Evolutionary conservation across 192 early-diverging fungal species (phyloP).

Genomic region (Podila epicladia): DNA sequence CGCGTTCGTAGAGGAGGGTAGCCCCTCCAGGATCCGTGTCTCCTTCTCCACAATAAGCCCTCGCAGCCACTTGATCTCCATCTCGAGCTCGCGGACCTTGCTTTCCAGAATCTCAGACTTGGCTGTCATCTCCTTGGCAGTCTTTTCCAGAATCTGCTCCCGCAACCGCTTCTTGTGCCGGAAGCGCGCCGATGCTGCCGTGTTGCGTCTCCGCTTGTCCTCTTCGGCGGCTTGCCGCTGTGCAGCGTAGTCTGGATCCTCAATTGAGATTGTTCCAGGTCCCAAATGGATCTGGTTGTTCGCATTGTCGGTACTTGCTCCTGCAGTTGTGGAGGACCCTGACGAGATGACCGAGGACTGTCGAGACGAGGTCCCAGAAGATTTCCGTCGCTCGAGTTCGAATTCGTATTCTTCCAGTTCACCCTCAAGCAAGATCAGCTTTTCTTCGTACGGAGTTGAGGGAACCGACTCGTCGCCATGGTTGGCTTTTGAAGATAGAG

Average conservation of each 20-base stretch:
- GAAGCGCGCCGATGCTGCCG: conserved; percentile 94
- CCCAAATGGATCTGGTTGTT: background rate
- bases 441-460: conserved; percentile 30
- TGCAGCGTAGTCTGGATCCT: conserved; percentile 37
- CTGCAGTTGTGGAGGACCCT: background rate
- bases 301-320: background rate
- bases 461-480: background rate
- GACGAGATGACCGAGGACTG: background rate
- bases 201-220: conserved; percentile 96
- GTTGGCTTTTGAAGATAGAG: background rate
- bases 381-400: conserved; percentile 21
- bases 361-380: background rate
- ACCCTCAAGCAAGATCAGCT: conserved; percentile 23
- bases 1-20: background rate
- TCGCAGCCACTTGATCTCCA: conserved; percentile 93
- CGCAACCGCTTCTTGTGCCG: conserved; percentile 93
- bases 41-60: conserved; percentile 66
- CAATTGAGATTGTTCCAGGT: background rate
- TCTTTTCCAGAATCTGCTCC: conserved; percentile 88
- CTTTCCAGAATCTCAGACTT: conserved; percentile 81
- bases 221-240: conserved; percentile 62
- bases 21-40: background rate
- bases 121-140: conserved; percentile 81
- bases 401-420: conserved; percentile 32
- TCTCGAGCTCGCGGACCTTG: conserved; percentile 85